These are phyloP conservation scores for Kuraishia hungarica DNA, from an alignment of 805 yeast genomes.

Conservation along the genomic window DNA sequence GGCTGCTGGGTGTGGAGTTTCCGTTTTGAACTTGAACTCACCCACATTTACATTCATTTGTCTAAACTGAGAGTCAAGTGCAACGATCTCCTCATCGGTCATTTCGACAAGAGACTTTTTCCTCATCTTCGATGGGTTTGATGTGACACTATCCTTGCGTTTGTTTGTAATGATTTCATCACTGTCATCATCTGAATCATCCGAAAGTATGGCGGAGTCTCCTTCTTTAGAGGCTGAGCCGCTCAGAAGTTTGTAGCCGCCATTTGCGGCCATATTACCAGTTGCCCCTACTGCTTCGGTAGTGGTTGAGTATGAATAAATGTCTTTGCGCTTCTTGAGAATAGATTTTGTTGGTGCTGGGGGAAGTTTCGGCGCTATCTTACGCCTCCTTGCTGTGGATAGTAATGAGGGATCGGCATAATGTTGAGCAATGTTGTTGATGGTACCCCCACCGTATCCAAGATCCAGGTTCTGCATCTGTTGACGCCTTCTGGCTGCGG, in stretches of 20 bases:
- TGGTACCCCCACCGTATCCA: conserved; percentile 12
- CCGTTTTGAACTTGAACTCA: conserved; percentile 35
- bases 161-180: not conserved
- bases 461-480: conserved; percentile 8
- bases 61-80: conserved; percentile 43
- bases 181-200: conserved; percentile 4
- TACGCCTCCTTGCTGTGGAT: not conserved
- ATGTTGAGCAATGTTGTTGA: conserved; percentile 2
- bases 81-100: conserved; percentile 46
- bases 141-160: not conserved
- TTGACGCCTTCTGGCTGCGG: not conserved
- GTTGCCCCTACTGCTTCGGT: conserved; percentile 12
- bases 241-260: conserved; percentile 5
- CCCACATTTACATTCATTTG: conserved; percentile 31
- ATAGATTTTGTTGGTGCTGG: conserved; percentile 2
- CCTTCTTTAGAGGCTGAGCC: conserved; percentile 4
- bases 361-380: not conserved
- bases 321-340: conserved; percentile 1
- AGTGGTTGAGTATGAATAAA: not conserved
- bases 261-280: conserved; percentile 11
- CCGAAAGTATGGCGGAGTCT: not conserved
- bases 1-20: conserved; percentile 14
- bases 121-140: conserved; percentile 4
- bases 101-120: conserved; percentile 40
- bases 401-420: conserved; percentile 8